Evolutionary conservation across 2,329 filamentous ascomycete species (phyloP).

Genomic region (Tolypocladium ovalisporum): DNA sequence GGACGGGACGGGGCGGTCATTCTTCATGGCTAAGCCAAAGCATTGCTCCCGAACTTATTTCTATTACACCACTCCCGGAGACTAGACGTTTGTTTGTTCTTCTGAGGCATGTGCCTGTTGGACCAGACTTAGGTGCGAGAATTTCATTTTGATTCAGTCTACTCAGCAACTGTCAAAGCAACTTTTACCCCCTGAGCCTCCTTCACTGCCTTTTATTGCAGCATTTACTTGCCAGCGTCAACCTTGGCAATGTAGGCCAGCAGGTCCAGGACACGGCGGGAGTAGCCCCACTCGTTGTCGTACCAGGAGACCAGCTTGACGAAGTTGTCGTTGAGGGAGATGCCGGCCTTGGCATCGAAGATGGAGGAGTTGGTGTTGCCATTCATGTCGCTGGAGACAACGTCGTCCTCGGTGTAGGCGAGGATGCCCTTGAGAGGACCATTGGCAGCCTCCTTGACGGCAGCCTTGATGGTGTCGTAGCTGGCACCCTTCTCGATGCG

Average conservation of each 20-base stretch:
- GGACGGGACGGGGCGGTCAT: constrained; percentile 1
- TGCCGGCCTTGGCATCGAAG: constrained; percentile 99
- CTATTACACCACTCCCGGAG: neutral
- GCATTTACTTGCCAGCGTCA: constrained; percentile 45
- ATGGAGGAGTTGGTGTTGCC: constrained; percentile 92
- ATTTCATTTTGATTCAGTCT: neutral
- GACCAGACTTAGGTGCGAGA: neutral
- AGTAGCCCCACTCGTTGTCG: constrained; percentile 99
- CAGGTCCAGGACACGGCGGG: constrained; percentile 84
- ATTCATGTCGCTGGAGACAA: constrained; percentile 90
- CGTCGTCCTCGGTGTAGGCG: constrained; percentile 90
- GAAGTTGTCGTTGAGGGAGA: constrained; percentile 96
- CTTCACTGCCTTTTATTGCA: neutral
- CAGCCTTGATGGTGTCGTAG: constrained; percentile 81
- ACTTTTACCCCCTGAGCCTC: neutral
- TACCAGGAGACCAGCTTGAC: constrained; percentile 98
- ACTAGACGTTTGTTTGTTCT: constrained; percentile 1
- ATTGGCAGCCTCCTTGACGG: constrained; percentile 78
- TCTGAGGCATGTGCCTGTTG: neutral
- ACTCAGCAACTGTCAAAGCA: neutral
- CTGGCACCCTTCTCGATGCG: constrained; percentile 82
- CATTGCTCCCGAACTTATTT: neutral
- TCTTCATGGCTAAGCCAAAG: constrained; percentile 1
- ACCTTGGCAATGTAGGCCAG: constrained; percentile 69
- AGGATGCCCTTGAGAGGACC: constrained; percentile 83